Evolutionary conservation across 345 rosid species (phyloP), one percentile per base, ranked within the genome.

Genomic region (Citrus medica): DNA sequence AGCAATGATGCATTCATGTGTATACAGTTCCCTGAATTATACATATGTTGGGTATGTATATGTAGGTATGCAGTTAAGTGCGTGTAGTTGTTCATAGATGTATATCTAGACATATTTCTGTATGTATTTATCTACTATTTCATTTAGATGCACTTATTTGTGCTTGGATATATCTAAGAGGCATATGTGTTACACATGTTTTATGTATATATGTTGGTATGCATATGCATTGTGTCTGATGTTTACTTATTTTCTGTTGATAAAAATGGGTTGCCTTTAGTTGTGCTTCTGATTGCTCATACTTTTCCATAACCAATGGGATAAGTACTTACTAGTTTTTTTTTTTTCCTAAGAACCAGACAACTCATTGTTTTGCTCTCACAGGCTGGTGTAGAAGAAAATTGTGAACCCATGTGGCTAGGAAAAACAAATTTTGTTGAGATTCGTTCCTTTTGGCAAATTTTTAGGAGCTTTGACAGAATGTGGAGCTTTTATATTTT

Each of bases 351-450:
- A 62, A 46, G 21, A 38, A 24, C 64, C 7, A 58, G 58, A 59
- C 42, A 63, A 67, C 38, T 42, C 35, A 2, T 3, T 73, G 40
- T 65, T 21, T 74, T 19, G 42, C n/a, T 66, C 63, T 69, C 76
- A 68, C 86, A 95, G 98, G 88, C n/a, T 72, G 4, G 79, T 40
- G 25, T 33, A 51, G 91, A 86, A 78, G 89, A 87, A 79, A 84
- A 64, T 59, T 79, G 17, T 25, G 83, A 87, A 81, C 71, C 71
- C 82, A 90, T 82, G 76, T 93, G 99, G 99, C 74, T 91, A 55
- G 98, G 98, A 78, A 93, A 95, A 90, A 90, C 92, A 77, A 92
- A 95, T 81, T 95, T 92, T 88, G 94, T 91, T 66, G 99, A 95
- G 91, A 89, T 84, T 53, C 99, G 92, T 76, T 92, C 99, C 30